Conservation (phyloP, 768 basidiomycete genomes). For the Panus rudis region DNA sequence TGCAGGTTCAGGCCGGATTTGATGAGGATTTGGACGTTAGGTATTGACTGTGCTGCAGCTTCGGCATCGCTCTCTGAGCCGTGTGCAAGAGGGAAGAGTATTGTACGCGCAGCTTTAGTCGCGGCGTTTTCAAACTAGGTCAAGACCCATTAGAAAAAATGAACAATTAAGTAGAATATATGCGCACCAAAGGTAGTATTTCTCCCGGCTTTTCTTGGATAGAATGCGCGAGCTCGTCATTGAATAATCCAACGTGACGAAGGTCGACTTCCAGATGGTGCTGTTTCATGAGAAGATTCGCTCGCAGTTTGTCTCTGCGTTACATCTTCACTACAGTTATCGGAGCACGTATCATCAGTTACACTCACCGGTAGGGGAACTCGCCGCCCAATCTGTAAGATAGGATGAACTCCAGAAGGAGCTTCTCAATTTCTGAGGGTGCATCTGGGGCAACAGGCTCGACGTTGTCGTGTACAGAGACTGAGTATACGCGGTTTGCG, state of each 20-base stretch:
- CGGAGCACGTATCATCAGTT: too few relatives aligned
- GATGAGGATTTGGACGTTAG: constrained; percentile 81
- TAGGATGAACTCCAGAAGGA: constrained; percentile 79
- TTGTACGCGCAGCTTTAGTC: constrained; percentile 73
- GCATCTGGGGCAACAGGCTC: constrained; percentile 54
- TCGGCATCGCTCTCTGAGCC: constrained; percentile 38
- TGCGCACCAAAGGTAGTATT: constrained; percentile 73
- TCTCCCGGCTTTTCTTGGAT: constrained; percentile 89
- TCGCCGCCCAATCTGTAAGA: constrained; percentile 85
- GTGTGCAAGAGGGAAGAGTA: constrained; percentile 74
- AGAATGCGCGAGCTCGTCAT: constrained; percentile 88
- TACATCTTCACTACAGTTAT: not conserved
- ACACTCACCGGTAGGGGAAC: constrained; percentile 79
- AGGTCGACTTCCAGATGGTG: constrained; percentile 56
- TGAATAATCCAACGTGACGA: constrained; percentile 54
- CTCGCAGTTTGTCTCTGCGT: constrained; percentile 78
- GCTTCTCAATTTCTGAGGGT: constrained; percentile 74
- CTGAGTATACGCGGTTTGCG: constrained; percentile 70
- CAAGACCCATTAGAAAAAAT: not conserved
- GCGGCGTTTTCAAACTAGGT: constrained; percentile 87
- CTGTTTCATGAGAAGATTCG: constrained; percentile 84
- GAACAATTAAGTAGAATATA: not conserved
- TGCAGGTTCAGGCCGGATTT: constrained; percentile 89
- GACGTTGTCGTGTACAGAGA: constrained; percentile 66
- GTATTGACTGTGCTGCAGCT: constrained; percentile 41